These are phyloP conservation scores for Yamadazyma pseudoaaseri DNA, from an alignment of 1,139 yeast genomes.

Conservation along the genomic window DNA sequence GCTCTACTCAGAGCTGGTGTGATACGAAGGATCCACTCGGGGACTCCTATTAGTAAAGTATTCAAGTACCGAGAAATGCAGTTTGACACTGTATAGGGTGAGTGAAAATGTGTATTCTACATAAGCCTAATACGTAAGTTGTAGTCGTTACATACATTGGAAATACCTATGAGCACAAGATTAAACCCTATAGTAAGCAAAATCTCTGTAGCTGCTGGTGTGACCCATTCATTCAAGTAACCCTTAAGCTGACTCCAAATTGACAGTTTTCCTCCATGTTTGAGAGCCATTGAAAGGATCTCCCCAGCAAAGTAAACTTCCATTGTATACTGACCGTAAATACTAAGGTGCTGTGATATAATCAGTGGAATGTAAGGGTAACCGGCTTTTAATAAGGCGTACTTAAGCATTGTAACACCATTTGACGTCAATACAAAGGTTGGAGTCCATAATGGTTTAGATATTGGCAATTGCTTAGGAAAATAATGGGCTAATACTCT, in stretches of 20 bases:
- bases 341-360: background rate
- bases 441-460: constrained; percentile 7
- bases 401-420: constrained; percentile 4
- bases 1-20: too few relatives aligned
- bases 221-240: background rate
- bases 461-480: constrained; percentile 3
- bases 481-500: background rate
- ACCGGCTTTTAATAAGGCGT: background rate
- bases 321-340: constrained; percentile 3
- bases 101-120: too few relatives aligned
- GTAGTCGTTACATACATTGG: constrained; percentile 1
- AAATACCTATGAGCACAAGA: background rate
- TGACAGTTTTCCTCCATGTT: background rate
- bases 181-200: background rate
- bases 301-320: constrained; percentile 6
- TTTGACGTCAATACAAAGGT: constrained; percentile 3
- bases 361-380: constrained; percentile 1
- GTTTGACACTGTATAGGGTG: too few relatives aligned
- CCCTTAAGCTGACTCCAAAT: too few relatives aligned
- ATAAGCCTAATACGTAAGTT: background rate
- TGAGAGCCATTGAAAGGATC: constrained; percentile 1
- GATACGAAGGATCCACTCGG: too few relatives aligned
- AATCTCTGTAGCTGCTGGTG: background rate
- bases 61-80: too few relatives aligned
- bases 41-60: too few relatives aligned